Percentiles rank a stretch among this genome's conserved stretches.
phyloP scores from a whole-genome alignment of 768 basidiomycete genomes.

The Boletus edulis region DNA sequence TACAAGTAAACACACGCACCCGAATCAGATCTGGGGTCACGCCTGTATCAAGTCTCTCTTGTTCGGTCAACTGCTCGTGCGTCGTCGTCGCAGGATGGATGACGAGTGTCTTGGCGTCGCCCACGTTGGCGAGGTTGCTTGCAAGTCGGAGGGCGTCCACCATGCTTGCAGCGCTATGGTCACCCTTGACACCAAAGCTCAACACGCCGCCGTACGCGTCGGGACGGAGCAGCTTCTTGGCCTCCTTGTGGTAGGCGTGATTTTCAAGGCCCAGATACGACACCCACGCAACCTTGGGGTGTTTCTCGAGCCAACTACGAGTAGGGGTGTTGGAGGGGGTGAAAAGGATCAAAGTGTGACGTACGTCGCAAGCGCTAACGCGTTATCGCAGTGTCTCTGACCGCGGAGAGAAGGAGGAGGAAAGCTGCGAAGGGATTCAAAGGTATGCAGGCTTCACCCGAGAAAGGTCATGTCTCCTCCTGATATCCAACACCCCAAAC shows the following conservation, averaged over 20 bases:
- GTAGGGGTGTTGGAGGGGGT: too few species aligned
- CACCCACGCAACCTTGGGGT: conserved; percentile 72
- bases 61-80: conserved; percentile 50
- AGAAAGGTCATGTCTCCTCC: too few species aligned
- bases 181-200: conserved; percentile 73
- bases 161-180: conserved; percentile 48
- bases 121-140: conserved; percentile 74
- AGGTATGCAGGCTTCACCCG: too few species aligned
- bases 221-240: conserved; percentile 52
- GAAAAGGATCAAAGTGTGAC: conserved; percentile 5
- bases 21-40: conserved; percentile 58
- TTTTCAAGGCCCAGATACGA: conserved; percentile 67
- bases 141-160: conserved; percentile 73
- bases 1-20: conserved; percentile 30
- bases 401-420: conserved; percentile 53
- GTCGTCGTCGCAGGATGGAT: conserved; percentile 60
- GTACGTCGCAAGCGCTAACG: conserved; percentile 47
- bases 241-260: conserved; percentile 61
- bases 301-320: conserved; percentile 51
- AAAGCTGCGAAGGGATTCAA: conserved; percentile 59
- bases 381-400: conserved; percentile 57
- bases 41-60: conserved; percentile 50
- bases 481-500: too few species aligned
- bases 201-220: conserved; percentile 66
- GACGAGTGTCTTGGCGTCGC: conserved; percentile 61